Percentiles rank a stretch among this genome's conserved stretches.
Evolutionary conservation across 2,329 filamentous ascomycete species (phyloP).

Genomic region (Daldinia eschscholtzii): DNA sequence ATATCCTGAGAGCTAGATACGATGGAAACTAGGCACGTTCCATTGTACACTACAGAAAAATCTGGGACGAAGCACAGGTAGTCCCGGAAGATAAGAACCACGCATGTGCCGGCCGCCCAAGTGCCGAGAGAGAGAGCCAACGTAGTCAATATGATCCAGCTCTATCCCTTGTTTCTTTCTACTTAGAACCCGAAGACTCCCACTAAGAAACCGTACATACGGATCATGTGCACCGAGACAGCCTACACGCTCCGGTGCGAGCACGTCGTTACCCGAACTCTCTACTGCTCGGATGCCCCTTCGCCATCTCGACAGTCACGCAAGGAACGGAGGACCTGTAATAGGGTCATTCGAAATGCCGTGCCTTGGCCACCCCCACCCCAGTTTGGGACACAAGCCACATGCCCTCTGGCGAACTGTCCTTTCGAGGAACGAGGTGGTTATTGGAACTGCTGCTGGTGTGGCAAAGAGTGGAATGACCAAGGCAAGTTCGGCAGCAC

Average conservation of each 20-base stretch:
- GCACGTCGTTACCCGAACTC: conserved; percentile 61
- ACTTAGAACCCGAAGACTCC: neutral
- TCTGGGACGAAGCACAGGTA: neutral
- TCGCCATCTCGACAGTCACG: conserved; percentile 44
- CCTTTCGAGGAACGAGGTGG: conserved; percentile 64
- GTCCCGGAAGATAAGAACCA: conserved; percentile 31
- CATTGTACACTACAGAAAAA: conserved; percentile 22
- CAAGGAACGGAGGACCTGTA: conserved; percentile 57
- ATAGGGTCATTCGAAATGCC: conserved; percentile 58
- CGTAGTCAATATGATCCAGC: conserved; percentile 4
- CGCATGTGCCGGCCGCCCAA: conserved; percentile 11
- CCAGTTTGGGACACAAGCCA: conserved; percentile 56
- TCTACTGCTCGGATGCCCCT: conserved; percentile 61
- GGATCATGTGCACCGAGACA: conserved; percentile 63
- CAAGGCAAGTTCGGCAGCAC: conserved; percentile 47
- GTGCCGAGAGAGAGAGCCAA: neutral
- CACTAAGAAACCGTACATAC: conserved; percentile 9
- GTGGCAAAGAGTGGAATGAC: conserved; percentile 65
- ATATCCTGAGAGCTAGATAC: conserved; percentile 14
- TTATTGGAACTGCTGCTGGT: conserved; percentile 69
- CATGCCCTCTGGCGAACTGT: conserved; percentile 62
- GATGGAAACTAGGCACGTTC: neutral
- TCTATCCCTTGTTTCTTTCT: conserved; percentile 1
- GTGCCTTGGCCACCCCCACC: conserved; percentile 63
- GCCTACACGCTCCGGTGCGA: conserved; percentile 65